These are phyloP conservation scores for Onygenales sp. DNA, from an alignment of 2,329 filamentous ascomycete species.

Conservation along the genomic window DNA sequence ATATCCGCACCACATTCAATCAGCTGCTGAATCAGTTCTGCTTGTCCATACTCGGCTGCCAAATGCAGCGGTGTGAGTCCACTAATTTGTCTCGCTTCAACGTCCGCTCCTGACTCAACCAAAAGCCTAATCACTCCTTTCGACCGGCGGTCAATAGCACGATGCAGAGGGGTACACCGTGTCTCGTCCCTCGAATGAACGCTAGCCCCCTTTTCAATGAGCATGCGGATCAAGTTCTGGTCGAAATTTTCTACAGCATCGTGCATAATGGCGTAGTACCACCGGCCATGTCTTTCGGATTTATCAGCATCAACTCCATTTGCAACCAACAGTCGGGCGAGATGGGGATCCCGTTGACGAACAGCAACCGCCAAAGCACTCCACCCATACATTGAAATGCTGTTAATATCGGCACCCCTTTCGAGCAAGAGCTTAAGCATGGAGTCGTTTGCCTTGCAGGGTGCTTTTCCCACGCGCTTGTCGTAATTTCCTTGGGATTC, in stretches of 20 bases:
- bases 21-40: background rate
- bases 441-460: background rate
- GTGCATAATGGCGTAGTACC: background rate
- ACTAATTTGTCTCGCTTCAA: background rate
- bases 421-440: conserved; percentile 5
- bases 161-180: background rate
- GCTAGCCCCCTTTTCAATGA: background rate
- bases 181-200: background rate
- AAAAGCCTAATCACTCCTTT: background rate
- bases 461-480: background rate
- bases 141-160: background rate
- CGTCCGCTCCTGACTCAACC: conserved; percentile 1
- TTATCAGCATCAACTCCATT: conserved; percentile 3
- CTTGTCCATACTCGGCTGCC: background rate
- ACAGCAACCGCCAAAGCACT: conserved; percentile 1
- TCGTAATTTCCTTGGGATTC: background rate
- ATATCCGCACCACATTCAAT: conserved; percentile 2
- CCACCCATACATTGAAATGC: background rate
- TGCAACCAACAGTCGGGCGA: conserved; percentile 2
- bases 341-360: background rate
- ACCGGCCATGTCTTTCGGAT: background rate
- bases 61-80: background rate
- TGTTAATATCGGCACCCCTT: conserved; percentile 1
- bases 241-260: background rate
- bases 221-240: background rate